Base-by-base conservation (phyloP, 1,284 basidiomycete species). In the Uromyces viciae-fabae region DNA sequence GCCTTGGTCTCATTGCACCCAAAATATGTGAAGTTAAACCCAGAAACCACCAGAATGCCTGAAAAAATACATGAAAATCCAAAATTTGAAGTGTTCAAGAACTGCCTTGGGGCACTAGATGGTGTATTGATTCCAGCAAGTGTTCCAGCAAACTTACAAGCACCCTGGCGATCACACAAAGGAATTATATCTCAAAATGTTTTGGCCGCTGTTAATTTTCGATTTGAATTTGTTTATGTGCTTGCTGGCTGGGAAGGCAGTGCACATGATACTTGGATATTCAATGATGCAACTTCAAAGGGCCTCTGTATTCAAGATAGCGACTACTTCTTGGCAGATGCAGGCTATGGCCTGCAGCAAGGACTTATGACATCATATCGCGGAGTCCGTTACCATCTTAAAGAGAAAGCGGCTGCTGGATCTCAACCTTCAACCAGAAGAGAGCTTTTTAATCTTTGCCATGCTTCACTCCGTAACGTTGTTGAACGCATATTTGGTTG, bases 321-420 rank as follows among this genome's bases (percentile, higher is more conserved):
- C 7, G 5, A 7, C 1, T 74, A 49, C 31, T 74, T 31, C 31
- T 8, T 74, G 17, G 42, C 71, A 3, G 49, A 49, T 74, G 71
- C 17, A 33, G n/a, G 52, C 22, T 74, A 52, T n/a, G 46, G 28
- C 33, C 17, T 49, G 11, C 31, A 33, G 31, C 5, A 31, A 22
- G 46, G 31, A n/a, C 28, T 14, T n/a, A 31, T 87, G 31, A 82
- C 84, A 7, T 86, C 86, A 3, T 87, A 87, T 82, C 83, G 83
- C 40, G 84, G 84, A 46, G 82, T 84, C 0, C 82, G 85, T 0
- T 88, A 88, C 81, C 86, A 88, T 83, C 82, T 87, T 28, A 81
- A 83, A 17, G 86, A 88, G 83, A 87, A 86, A 86, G 82, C 46
- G 7, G 54, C 54, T 7, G 54, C 54, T 56, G 54, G 19, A 9